Base-by-base conservation (phyloP, 1,139 yeast species). In the Casaregolazyma lundiana region DNA sequence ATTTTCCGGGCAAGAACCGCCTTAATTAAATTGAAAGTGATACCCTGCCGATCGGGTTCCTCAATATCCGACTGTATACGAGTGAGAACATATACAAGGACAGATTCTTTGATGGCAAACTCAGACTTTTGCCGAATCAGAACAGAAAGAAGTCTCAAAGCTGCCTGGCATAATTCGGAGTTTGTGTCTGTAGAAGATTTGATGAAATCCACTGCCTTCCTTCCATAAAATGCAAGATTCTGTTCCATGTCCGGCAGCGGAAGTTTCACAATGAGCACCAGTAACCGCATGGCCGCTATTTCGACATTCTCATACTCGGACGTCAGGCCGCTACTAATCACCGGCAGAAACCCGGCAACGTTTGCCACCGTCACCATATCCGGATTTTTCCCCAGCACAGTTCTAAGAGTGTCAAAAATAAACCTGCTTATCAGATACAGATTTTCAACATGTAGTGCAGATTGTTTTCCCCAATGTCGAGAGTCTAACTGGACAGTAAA, bases 31-130 rank as follows among this genome's bases (percentile, higher is more conserved):
- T 82, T 80, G 64, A 90, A 88, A 0, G 97, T 95, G 45, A 87
- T 72, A 36, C 95, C 92, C 65, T 92, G 97, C 51, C 84, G 78
- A 56, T 79, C 83, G 2, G 96, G 96, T 58, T 92, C 97, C 59
- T 87, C 94, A 49, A 94, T 69, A 66, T 92, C 98, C 1, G 97
- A 95, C 60, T 78, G 80, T 47, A 92, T 71, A 53, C 88, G 76
- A n/a, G 79, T 77, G 54, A 94, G 67, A 24, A 92, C 70, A 60
- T 85, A 88, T 47, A 88, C 82, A 38, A 90, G 63, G 0, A 96
- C 88, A 1, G 80, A 69, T 41, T 84, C 86, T 58, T 84, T 85
- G 56, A 90, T 65, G 42, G 76, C 70, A 43, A 88, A 70, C 39
- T 81, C 82, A 3, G 77, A 75, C 57, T 80, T 82, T 54, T 84